phyloP scores from a whole-genome alignment of 305 asterid species.

The Fraxinus velutina region DNA sequence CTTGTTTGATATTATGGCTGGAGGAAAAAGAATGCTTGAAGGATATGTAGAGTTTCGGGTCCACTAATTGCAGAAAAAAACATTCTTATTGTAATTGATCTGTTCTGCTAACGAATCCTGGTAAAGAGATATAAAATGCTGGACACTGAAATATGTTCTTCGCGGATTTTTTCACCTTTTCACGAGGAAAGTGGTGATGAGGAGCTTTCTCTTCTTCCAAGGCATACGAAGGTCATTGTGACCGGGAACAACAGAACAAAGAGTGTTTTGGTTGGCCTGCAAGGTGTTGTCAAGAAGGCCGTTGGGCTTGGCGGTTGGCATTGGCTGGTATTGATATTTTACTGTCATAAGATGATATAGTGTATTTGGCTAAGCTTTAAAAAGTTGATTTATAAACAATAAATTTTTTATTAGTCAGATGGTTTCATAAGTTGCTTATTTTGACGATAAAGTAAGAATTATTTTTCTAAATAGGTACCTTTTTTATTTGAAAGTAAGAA shows the following conservation, averaged over 20 bases:
- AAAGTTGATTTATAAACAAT: background rate
- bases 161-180: constrained; percentile 61
- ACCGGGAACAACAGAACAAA: constrained; percentile 93
- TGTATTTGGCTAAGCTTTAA: background rate
- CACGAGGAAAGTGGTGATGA: constrained; percentile 84
- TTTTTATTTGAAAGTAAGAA: background rate
- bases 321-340: constrained; percentile 65
- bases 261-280: constrained; percentile 86
- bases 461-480: background rate
- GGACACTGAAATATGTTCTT: constrained; percentile 57
- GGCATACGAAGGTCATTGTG: constrained; percentile 90
- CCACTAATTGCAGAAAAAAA: constrained; percentile 4
- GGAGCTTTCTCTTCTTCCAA: constrained; percentile 81
- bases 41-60: constrained; percentile 26
- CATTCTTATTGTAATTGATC: constrained; percentile 5
- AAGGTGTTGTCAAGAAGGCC: constrained; percentile 94
- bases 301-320: constrained; percentile 99
- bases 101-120: constrained; percentile 20
- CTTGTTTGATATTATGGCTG: constrained; percentile 12
- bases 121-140: constrained; percentile 40
- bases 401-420: background rate
- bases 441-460: background rate
- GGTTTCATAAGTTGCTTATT: background rate
- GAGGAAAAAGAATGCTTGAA: constrained; percentile 12
- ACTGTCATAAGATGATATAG: constrained; percentile 3